phyloP scores from a whole-genome alignment of 73 alveolate genomes.

The Stentor roeselii region DNA sequence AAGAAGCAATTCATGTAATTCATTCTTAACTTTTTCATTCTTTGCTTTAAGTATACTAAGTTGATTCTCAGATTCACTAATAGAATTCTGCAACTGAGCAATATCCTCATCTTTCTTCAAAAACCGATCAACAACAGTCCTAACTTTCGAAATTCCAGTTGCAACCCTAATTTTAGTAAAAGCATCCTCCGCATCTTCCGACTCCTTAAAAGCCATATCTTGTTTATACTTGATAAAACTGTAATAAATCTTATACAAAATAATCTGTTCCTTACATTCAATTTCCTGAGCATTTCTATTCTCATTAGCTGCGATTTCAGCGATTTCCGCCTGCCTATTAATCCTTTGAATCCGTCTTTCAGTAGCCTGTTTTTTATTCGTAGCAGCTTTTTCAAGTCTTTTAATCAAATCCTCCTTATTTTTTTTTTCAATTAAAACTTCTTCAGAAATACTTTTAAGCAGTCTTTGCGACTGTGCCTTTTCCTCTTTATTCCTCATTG shows the following conservation, averaged over 20 bases:
- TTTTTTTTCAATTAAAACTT: not conserved
- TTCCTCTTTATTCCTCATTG: not conserved
- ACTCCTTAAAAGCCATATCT: not conserved
- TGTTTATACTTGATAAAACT: not conserved
- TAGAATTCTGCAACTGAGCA: not conserved
- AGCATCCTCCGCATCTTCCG: not conserved
- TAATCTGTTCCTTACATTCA: not conserved
- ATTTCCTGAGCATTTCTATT: not conserved
- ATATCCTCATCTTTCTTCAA: not conserved
- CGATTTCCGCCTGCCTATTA: constrained; percentile 1
- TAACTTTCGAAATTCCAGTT: not conserved
- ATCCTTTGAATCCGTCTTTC: constrained; percentile 1
- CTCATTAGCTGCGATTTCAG: constrained; percentile 20
- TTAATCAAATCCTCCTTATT: not conserved
- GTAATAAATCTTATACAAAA: not conserved
- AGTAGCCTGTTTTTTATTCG: not conserved
- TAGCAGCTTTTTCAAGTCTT: not conserved
- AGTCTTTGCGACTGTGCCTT: not conserved
- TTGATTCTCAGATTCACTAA: not conserved
- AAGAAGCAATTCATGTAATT: not conserved
- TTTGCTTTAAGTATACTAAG: not conserved
- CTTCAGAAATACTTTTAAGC: not conserved
- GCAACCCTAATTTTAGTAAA: not conserved
- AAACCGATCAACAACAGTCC: not conserved
- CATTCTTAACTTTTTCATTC: not conserved